phyloP scores from a whole-genome alignment of 1,284 basidiomycete species.

The Hymenochaete sp. region DNA sequence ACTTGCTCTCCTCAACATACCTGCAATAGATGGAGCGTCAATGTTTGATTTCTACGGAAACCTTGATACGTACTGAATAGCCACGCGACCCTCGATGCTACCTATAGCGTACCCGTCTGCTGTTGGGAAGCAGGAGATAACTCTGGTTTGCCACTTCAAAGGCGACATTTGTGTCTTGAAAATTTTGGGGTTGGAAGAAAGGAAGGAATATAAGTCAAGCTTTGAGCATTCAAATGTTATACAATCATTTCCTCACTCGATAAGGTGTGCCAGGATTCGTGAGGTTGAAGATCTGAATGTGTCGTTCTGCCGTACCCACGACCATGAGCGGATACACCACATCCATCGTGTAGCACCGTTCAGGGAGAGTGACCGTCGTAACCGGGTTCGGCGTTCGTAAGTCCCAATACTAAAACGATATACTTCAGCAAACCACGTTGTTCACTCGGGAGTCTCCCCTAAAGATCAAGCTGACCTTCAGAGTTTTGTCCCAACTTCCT shows the following conservation, averaged over 20 bases:
- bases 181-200: background rate
- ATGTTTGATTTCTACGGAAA: conserved; percentile 1
- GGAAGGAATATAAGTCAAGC: background rate
- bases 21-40: conserved; percentile 29
- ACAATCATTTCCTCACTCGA: conserved; percentile 43
- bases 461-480: conserved; percentile 51
- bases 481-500: conserved; percentile 86
- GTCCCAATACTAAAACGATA: conserved; percentile 87
- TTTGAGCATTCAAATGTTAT: background rate
- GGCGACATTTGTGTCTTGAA: conserved; percentile 68
- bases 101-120: conserved; percentile 85
- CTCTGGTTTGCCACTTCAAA: conserved; percentile 91
- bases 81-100: conserved; percentile 91
- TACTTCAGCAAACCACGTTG: background rate
- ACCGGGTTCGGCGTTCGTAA: conserved; percentile 65
- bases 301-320: conserved; percentile 88
- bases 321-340: conserved; percentile 82
- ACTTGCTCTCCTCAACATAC: conserved; percentile 75
- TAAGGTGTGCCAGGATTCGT: conserved; percentile 68
- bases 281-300: conserved; percentile 85
- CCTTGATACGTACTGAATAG: conserved; percentile 71
- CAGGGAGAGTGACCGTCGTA: conserved; percentile 75
- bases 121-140: conserved; percentile 78
- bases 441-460: background rate
- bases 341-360: conserved; percentile 86